Evolutionary conservation across 2,329 filamentous ascomycete species (phyloP), one percentile per base, ranked within the genome.

Genomic region (Pseudogymnoascus sp.): DNA sequence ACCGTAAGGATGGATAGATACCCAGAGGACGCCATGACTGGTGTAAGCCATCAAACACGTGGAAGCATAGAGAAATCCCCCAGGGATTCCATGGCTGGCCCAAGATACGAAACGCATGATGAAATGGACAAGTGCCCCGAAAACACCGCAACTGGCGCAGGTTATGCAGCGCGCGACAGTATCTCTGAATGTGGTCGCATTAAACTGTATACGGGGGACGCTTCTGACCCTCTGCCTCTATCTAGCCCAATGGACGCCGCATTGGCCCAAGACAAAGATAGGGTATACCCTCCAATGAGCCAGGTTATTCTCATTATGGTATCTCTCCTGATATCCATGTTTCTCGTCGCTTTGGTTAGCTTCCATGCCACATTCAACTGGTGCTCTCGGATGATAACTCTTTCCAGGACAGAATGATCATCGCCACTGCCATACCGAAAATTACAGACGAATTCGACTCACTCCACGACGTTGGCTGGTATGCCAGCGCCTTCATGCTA

Each of bases 301-400:
- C 23, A 53, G 26, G 47, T 31, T 31, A 17, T 53, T 53, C 26
- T 53, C 23, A 77, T 80, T 44, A 72, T 80, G 23, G 63, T 77
- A 4, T 78, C 78, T 19, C 70, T 81, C 13, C 72, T 77, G 5
- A 67, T 80, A 44, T 74, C 73, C 63, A 72, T 80, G 36, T 81
- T 81, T 67, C 72, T 80, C n/a, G 71, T 79, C 35, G 74, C 78
- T 33, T 75, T 81, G 10, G 47, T 50, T 8, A 17, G 47, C 19
- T 15, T 6, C 47, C 5, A 15, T 1, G 15, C 26, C 47, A 2
- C 31, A 31, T 13, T n/a, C 6, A 9, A 11, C n/a, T 11, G 26
- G 8, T 17, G 3, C 9, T 53, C 23, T 53, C 23, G 1, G 26
- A 31, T 31, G 3, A 13, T 53, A 53, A 53, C 47, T 17, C 47